Conservation (phyloP, 352 stramenopile genomes). For the Elongisporangium undulatum region DNA sequence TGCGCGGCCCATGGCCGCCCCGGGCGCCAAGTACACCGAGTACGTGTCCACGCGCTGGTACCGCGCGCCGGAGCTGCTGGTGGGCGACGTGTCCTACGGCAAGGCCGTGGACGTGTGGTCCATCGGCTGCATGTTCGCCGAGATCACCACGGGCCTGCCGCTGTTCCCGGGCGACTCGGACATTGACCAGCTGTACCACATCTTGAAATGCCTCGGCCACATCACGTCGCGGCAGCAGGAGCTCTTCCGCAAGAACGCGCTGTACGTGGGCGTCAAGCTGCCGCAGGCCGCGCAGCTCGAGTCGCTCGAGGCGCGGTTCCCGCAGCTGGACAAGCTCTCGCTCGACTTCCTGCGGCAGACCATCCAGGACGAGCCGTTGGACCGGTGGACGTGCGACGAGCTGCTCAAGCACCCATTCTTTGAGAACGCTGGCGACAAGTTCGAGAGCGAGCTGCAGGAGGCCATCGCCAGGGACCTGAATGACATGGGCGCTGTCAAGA, state of each 20-base stretch:
- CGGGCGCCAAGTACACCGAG: conserved; percentile 78
- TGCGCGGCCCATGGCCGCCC: conserved; percentile 55
- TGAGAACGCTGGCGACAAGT: conserved; percentile 40
- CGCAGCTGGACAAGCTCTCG: conserved; percentile 53
- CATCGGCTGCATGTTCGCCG: conserved; percentile 94
- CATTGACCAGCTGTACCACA: conserved; percentile 92
- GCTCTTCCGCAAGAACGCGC: conserved; percentile 76
- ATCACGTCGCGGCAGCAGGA: conserved; percentile 76
- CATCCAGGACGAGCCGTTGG: conserved; percentile 70
- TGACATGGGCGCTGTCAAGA: conserved; percentile 52
- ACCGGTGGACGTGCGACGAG: conserved; percentile 77
- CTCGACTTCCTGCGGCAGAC: conserved; percentile 73
- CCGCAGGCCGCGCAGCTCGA: conserved; percentile 52
- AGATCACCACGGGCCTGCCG: conserved; percentile 94
- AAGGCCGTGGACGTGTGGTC: conserved; percentile 97
- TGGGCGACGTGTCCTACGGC: conserved; percentile 89
- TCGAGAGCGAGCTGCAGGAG: conserved; percentile 64
- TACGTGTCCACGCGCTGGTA: conserved; percentile 96
- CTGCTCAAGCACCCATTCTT: conserved; percentile 76
- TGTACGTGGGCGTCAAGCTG: conserved; percentile 80
- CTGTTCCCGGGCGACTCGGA: conserved; percentile 96
- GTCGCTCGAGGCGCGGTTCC: conserved; percentile 55
- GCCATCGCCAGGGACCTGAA: conserved; percentile 63
- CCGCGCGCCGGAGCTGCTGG: conserved; percentile 91
- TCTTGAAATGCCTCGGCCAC: conserved; percentile 70